Base-by-base conservation (phyloP, 768 basidiomycete species). In the Candolleomyces efflorescens region DNA sequence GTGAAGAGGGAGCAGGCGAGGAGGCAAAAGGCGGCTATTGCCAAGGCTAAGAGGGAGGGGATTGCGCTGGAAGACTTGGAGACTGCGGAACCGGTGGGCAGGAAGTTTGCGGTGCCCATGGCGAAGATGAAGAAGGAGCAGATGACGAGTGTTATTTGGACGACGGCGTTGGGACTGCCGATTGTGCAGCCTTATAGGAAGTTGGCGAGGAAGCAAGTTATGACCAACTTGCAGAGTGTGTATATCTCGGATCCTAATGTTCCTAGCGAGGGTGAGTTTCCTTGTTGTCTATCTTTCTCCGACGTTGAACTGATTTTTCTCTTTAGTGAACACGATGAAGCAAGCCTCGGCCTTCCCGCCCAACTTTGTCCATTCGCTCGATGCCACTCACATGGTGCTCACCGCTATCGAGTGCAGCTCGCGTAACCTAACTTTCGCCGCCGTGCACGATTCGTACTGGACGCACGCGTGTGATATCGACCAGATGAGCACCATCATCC, bases 361-460 rank as follows among this genome's bases (percentile, higher is more conserved):
- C 49, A 99, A 99, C 75, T 98, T 96, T 67, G 93, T 99, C 53
- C 97, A 99, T 69, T 92, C 90, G 67, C 79, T 99, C 26, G 97
- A 99, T 69, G 97, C 97, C 2, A 96, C 96, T 1, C 97, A 99
- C 74, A 98, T 99, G 94, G 88, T 98, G 84, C 74, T 98, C 64
- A 97, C 95, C 2, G 94, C 96, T 10, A 78, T 96, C 48, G 89
- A 93, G 63, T 97, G 94, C 70, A 76, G 81, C 61, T 82, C 86
- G 12, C 82, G 82, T 65, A 79, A 77, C 38, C 66, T 99, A 62
- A 86, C 87, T 0, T 98, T 98, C 69, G 95, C 96, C 0, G 91
- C 94, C 0, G 97, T 99, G 11, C 97, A 99, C 68, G 97, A 99
- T 68, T 98, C 97, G 0, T 99, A 98, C 73, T 99, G 97, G 97